These are phyloP conservation scores for Exophiala lecanii-corni DNA, from an alignment of 2,329 filamentous ascomycete species.

Conservation along the genomic window DNA sequence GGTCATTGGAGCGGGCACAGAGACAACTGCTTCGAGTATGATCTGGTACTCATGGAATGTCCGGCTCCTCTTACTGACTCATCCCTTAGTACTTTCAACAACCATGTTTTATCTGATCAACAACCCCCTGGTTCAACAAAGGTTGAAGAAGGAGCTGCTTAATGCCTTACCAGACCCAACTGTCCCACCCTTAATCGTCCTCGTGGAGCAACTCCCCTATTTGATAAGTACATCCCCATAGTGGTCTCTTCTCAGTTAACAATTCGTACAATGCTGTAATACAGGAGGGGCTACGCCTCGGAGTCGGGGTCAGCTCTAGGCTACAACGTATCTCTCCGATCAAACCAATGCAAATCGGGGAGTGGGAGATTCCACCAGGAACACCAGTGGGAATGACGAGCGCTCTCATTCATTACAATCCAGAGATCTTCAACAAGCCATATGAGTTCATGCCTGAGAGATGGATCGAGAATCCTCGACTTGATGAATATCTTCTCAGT, in stretches of 20 bases:
- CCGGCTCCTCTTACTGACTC: too few relatives aligned
- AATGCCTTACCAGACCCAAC: slow-evolving; percentile 22
- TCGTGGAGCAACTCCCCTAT: slow-evolving; percentile 6
- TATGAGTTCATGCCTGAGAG: slow-evolving; percentile 36
- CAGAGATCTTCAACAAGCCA: slow-evolving; percentile 26
- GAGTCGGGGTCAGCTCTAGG: not conserved
- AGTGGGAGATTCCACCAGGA: slow-evolving; percentile 7
- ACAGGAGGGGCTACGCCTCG: not conserved
- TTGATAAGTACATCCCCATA: not conserved
- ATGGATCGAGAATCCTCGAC: slow-evolving; percentile 23
- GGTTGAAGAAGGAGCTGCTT: slow-evolving; percentile 5
- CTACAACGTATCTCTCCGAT: slow-evolving; percentile 1
- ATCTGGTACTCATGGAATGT: too few relatives aligned
- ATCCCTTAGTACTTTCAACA: slow-evolving; percentile 23
- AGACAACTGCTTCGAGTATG: slow-evolving; percentile 1
- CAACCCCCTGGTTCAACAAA: not conserved
- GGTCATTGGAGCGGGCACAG: slow-evolving; percentile 2
- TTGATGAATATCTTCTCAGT: slow-evolving; percentile 21
- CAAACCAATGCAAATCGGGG: slow-evolving; percentile 1
- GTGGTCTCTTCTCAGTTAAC: not conserved
- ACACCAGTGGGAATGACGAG: slow-evolving; percentile 9
- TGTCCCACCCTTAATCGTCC: not conserved
- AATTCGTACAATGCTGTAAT: not conserved
- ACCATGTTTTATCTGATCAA: slow-evolving; percentile 30
- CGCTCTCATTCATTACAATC: slow-evolving; percentile 4